Evolutionary conservation across 352 stramenopile genomes (phyloP).

Genomic region (Pythium dissimile): DNA sequence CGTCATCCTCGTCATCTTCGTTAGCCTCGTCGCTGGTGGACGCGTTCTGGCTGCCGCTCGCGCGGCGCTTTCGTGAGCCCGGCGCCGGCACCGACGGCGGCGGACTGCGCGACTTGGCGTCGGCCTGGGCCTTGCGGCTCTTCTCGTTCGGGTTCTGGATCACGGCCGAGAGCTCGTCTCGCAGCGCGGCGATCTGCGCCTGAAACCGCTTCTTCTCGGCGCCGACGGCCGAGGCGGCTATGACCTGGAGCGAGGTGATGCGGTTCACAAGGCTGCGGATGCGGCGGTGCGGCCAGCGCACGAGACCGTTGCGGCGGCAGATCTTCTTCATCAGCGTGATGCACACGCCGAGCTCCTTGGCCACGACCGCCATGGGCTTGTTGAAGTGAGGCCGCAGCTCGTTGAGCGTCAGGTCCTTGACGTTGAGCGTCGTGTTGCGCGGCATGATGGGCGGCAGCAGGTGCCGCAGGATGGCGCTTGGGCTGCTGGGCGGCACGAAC

Average conservation of each 20-base stretch:
- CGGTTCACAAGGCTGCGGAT: constrained; percentile 82
- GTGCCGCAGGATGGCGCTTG: constrained; percentile 37
- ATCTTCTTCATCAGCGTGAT: constrained; percentile 90
- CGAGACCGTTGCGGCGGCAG: constrained; percentile 74
- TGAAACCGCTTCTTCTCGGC: constrained; percentile 63
- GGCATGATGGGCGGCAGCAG: constrained; percentile 39
- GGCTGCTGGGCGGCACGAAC: constrained; percentile 36
- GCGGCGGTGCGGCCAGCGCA: constrained; percentile 76
- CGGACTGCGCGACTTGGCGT: constrained; percentile 42
- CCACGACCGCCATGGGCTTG: constrained; percentile 79
- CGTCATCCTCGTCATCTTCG: constrained; percentile 18
- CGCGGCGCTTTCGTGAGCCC: constrained; percentile 7
- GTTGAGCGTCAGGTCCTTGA: constrained; percentile 79
- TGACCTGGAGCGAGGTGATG: constrained; percentile 71
- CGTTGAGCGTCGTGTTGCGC: constrained; percentile 28
- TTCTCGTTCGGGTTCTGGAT: constrained; percentile 87
- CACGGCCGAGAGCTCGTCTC: constrained; percentile 66
- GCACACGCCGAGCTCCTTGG: constrained; percentile 79
- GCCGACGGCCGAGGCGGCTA: constrained; percentile 42
- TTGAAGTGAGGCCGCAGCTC: constrained; percentile 82
- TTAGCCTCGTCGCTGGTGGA: constrained; percentile 4
- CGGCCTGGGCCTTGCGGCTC: constrained; percentile 68
- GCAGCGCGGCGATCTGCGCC: constrained; percentile 51
- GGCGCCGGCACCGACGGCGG: neutral
- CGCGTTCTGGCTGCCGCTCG: neutral